Evolutionary conservation across 257 asterid species (phyloP), one percentile per base, ranked within the genome.

Genomic region (Misopates orontium): DNA sequence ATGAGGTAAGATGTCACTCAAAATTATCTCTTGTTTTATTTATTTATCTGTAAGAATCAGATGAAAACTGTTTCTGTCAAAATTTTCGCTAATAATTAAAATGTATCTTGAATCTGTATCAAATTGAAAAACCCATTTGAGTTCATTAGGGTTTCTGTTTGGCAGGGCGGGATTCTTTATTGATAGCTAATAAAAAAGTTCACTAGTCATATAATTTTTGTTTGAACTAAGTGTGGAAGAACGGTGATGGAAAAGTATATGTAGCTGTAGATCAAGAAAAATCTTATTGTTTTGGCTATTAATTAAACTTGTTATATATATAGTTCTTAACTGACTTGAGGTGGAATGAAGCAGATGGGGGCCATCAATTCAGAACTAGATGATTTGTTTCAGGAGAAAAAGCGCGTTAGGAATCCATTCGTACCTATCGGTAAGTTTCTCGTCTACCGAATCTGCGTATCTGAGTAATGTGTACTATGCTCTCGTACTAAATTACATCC

Each of bases 341-440:
- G 51, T 62, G 10, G 24, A 45, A 40, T 66, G 78, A 25, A 76
- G 42, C 77, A 86, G 81, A 89, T 92, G 96, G 96, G 89, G 41
- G 75, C 85, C 41, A 75, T 75, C 25, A 80, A 85, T 73, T 52
- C 89, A 17, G 97, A 92, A 71, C 76, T 89, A 59, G 89, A 85
- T 59, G 82, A 77, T 4, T 62, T 92, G 65, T 92, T 87, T 64
- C 82, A 71, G 74, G 92, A 74, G 47, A 82, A 80, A 62, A 87
- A 85, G 78, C 88, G 93, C 25, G 81, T 71, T 56, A 84, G 89
- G 61, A 92, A 89, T 70, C 98, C 96, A 39, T 66, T 85, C 24
- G 98, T 92, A 36, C 98, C 97, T 0, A 60, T 89, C 17, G 97
- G 98, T 92, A 82, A 21, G 11, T 55, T 65, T 73, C 77, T 70